A percentile compares a stretch with the other conserved stretches of the same genome.
These are phyloP conservation scores for Allodekkera sacchari DNA, from an alignment of 805 yeast species.

Conservation along the genomic window DNA sequence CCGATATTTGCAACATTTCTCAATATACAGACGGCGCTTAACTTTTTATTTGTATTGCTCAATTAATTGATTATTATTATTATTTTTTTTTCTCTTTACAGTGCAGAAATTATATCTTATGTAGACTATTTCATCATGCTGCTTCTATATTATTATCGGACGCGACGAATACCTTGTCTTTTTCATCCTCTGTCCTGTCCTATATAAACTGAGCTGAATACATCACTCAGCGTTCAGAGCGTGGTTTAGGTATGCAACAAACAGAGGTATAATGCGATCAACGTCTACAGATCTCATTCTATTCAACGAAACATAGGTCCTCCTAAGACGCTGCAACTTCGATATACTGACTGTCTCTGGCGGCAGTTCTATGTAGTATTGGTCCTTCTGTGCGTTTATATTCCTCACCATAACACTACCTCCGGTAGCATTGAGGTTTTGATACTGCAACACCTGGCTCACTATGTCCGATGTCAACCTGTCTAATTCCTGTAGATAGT, in stretches of 20 bases:
- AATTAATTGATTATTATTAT: no score
- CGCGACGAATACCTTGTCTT: no score
- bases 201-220: no score
- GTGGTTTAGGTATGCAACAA: slow-evolving; percentile 68
- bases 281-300: slow-evolving; percentile 67
- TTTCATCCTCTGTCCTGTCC: no score
- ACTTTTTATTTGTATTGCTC: no score
- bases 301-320: slow-evolving; percentile 77
- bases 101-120: no score
- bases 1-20: no score
- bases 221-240: slow-evolving; percentile 37
- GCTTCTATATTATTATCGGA: background rate
- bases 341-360: slow-evolving; percentile 51
- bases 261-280: slow-evolving; percentile 60
- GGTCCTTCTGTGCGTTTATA: slow-evolving; percentile 28
- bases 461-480: slow-evolving; percentile 59
- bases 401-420: slow-evolving; percentile 36
- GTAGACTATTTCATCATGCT: background rate
- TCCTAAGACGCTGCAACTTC: slow-evolving; percentile 72
- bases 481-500: slow-evolving; percentile 75
- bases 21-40: no score
- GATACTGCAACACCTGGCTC: slow-evolving; percentile 52
- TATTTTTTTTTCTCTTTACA: no score
- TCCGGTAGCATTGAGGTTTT: slow-evolving; percentile 42
- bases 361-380: slow-evolving; percentile 53